Evolutionary conservation across 2,329 filamentous ascomycete genomes (phyloP), one percentile per base, ranked within the genome.

Genomic region (Aspergillus proliferans): DNA sequence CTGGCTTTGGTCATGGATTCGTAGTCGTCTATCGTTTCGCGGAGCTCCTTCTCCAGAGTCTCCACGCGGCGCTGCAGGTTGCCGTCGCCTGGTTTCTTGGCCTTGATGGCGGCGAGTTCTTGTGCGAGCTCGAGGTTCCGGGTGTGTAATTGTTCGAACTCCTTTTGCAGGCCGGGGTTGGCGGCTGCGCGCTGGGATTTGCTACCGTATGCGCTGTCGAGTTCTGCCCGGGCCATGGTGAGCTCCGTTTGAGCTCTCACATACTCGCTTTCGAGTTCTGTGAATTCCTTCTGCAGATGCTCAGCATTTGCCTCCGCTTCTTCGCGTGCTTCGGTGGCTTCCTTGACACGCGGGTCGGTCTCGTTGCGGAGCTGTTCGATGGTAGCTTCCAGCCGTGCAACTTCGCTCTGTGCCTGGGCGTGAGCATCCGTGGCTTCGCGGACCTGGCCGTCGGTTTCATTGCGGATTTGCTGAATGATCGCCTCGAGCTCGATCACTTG

Each of bases 141-240:
- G 4, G 71, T 71, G 22, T 68, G 74, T 36, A 84, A 70, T 7
- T 74, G 74, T 50, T 83, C 80, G 21, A 85, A 73, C 60, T 85
- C 80, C 47, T 75, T 78, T 59, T 81, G 79, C 40, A 83, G 74
- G 19, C 73, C 74, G 3, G 77, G 79, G 45, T 81, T 81, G 43
- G 75, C 72, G 8, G 80, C 80, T 10, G 83, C 83, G 28, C 85
- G 80, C 63, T 87, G 76, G 8, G 82, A 79, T 46, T 84, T 76
- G n/a, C 78, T 81, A 38, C 93, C 93, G 64, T 97, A 96, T 64
- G 95, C 94, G 53, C 89, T 89, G 60, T 95, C 93, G 22, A 97
- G 87, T 68, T 97, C 92, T 47, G 91, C 88, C 62, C 84, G 82
- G 22, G 87, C 89, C 57, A 97, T 85, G n/a, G 92, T 94, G 39